Evolutionary conservation across 257 asterid species (phyloP), one percentile per base, ranked within the genome.

Genomic region (Jasminum sambac): DNA sequence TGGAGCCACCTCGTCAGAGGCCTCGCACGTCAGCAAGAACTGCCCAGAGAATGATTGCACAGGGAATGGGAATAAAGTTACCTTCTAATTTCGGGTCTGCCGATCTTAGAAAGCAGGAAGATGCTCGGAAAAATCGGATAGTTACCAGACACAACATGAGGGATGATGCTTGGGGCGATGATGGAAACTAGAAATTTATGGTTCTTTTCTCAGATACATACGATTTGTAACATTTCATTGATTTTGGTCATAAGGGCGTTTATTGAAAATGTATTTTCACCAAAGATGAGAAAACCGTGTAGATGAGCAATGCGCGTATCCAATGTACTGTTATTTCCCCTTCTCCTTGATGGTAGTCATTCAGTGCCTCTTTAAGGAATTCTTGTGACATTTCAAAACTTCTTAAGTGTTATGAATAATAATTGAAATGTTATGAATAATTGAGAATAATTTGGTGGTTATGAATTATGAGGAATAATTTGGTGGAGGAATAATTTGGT

Each of bases 151-250:
- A 89, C 58, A 80, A 71, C 50, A 69, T 85, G 97, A 90, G 85
- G 80, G 88, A 89, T 57, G 96, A 91, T 69, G 99, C 99, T 61
- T 94, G 99, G 98, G 96, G 99, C 17, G 91, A 80, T 30, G 88
- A 85, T 68, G 77, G 59, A 63, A 76, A 76, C 59, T 81, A 80
- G 66, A 50, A 70, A 24, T 25, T 17, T 23, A 23, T 41, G 46
- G 41, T 55, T 41, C 63, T 24, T 34, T 14, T 55, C 38, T 48
- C 24, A 12, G 40, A 23, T 16, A 46, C 64, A 19, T 14, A 61
- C 38, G 37, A 59, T 38, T 38, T 34, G 52, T 55, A 60, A 64
- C 66, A 38, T 74, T 72, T 23, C 46, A 36, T 9, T 26, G 37
- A 23, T n/a, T 74, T 40, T 55, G 21, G 38, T 55, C 39, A 21